phyloP scores from a whole-genome alignment of 1,139 yeast genomes.

The Spathaspora sp. region DNA sequence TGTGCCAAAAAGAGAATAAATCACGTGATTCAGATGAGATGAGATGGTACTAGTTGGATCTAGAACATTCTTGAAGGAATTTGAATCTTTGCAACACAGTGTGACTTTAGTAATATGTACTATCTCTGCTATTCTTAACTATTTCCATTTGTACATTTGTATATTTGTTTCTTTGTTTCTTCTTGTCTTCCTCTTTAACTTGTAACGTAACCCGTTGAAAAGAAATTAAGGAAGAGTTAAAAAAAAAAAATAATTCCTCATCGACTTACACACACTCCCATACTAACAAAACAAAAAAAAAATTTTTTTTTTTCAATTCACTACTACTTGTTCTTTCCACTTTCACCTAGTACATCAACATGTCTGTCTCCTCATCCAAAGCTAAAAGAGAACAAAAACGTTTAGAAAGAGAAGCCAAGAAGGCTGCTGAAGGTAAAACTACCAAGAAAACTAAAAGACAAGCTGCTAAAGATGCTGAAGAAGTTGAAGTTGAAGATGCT shows the following conservation, averaged over 20 bases:
- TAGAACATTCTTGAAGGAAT: too few species aligned
- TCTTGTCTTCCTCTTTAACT: background rate
- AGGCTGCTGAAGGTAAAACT: conserved; percentile 72
- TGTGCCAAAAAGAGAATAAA: too few species aligned
- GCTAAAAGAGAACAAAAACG: conserved; percentile 95
- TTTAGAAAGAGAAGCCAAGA: conserved; percentile 59
- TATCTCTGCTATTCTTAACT: too few species aligned
- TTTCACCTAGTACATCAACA: conserved; percentile 12
- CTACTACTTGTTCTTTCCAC: background rate
- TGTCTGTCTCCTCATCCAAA: conserved; percentile 81
- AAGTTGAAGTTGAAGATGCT: conserved; percentile 59
- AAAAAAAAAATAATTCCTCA: background rate
- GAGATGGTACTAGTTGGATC: too few species aligned
- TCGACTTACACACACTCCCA: background rate
- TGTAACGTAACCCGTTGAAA: background rate
- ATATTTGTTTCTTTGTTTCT: background rate
- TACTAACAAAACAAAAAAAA: background rate
- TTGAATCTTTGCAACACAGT: too few species aligned
- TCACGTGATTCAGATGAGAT: too few species aligned
- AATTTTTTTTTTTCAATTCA: conserved; percentile 2
- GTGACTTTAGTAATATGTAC: too few species aligned
- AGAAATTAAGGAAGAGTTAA: background rate
- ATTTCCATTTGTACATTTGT: too few species aligned
- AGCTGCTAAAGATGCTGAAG: conserved; percentile 57
- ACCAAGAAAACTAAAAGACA: conserved; percentile 62